Evolutionary conservation across 345 rosid genomes (phyloP).

Genomic region (Odontarrhena argentea): DNA sequence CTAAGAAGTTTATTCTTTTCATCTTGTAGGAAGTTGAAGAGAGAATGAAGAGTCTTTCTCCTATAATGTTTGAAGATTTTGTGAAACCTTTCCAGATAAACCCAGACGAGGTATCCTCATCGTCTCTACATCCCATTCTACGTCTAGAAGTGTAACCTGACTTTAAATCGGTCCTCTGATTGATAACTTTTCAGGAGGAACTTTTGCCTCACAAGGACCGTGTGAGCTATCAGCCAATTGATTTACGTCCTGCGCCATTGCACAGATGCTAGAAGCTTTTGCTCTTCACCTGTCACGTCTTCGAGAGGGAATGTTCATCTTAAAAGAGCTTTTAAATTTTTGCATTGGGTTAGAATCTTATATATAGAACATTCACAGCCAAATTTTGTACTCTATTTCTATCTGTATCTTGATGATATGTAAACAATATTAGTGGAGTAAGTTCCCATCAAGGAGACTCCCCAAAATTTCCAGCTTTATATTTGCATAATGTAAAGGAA

Average conservation of each 20-base stretch:
- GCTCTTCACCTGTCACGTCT: conserved; percentile 7
- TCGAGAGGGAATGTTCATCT: neutral
- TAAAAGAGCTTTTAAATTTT: conserved; percentile 9
- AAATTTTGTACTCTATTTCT: conserved; percentile 19
- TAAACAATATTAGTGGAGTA: neutral
- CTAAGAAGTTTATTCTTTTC: conserved; percentile 22
- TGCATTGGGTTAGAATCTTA: conserved; percentile 1
- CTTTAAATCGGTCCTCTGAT: conserved; percentile 5
- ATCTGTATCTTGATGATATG: conserved; percentile 23
- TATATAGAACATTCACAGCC: neutral
- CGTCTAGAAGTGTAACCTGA: conserved; percentile 3
- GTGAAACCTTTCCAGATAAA: conserved; percentile 80
- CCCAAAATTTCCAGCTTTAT: no score
- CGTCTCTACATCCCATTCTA: conserved; percentile 5
- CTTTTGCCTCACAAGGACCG: conserved; percentile 67
- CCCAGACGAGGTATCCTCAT: conserved; percentile 60
- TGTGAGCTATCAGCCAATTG: conserved; percentile 69
- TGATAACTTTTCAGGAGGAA: conserved; percentile 58
- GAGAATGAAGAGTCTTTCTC: conserved; percentile 65
- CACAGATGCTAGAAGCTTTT: conserved; percentile 55
- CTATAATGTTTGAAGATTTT: conserved; percentile 82
- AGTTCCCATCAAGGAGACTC: no score
- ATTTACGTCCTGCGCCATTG: conserved; percentile 79
- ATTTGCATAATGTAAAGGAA: no score
- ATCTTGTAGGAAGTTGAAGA: conserved; percentile 75